Evolutionary conservation across 208 protist genomes (phyloP).

Genomic region (Leishmania gerbilli): DNA sequence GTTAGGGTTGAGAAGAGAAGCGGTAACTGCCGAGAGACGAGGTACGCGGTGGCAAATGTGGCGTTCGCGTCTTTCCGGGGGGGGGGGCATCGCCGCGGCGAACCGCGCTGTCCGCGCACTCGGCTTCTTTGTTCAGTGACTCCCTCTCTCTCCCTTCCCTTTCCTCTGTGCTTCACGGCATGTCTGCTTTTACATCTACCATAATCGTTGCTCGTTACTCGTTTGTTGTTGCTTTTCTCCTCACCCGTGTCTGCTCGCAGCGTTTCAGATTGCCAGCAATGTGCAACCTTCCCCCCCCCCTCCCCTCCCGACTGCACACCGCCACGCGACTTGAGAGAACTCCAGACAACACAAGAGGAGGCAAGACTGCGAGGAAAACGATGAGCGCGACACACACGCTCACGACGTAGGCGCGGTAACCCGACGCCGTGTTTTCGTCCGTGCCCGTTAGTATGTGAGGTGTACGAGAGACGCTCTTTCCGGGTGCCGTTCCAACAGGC

Average conservation of each 20-base stretch:
- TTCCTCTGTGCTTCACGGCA: not conserved
- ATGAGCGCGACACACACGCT: not conserved
- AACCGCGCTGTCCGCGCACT: not conserved
- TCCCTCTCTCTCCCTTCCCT: not conserved
- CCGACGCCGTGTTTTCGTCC: not conserved
- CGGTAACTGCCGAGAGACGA: not conserved
- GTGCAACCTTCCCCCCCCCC: too few species aligned
- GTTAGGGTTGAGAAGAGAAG: not conserved
- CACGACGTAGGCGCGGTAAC: not conserved
- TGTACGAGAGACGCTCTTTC: too few species aligned
- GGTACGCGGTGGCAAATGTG: too few species aligned
- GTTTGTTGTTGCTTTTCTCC: not conserved
- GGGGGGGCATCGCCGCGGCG: too few species aligned
- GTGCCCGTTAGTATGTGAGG: not conserved
- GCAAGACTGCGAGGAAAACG: not conserved
- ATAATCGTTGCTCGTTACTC: not conserved
- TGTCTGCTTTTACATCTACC: not conserved
- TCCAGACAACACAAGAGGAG: too few species aligned
- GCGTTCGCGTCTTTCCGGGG: too few species aligned
- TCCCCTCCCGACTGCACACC: too few species aligned
- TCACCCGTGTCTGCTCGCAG: too few species aligned
- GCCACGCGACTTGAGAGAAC: not conserved
- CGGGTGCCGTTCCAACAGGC: too few species aligned
- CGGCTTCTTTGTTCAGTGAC: not conserved
- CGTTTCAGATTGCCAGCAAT: too few species aligned